Percentiles rank a stretch among this genome's conserved stretches.
These are phyloP conservation scores for Farysia itapuensis DNA, from an alignment of 1,284 basidiomycete genomes.

Conservation along the genomic window DNA sequence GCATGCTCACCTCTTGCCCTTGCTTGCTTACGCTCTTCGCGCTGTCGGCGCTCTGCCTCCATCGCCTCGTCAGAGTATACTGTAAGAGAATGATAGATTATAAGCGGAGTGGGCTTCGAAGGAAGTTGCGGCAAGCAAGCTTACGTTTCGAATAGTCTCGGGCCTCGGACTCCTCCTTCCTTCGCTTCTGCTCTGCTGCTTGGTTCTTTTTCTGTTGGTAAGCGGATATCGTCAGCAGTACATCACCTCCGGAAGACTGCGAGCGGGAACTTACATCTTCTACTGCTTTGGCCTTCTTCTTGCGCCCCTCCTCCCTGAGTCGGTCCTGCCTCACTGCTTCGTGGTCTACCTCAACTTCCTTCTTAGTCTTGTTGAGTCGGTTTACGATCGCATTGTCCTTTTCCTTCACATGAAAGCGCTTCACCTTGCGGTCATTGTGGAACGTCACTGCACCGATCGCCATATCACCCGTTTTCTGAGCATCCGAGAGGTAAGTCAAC, in stretches of 20 bases:
- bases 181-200: constrained; percentile 57
- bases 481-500: too few relatives aligned
- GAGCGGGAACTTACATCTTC: constrained; percentile 26
- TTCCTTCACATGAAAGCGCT: constrained; percentile 72
- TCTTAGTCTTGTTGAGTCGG: constrained; percentile 90
- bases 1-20: constrained; percentile 13
- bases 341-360: constrained; percentile 72
- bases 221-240: background rate
- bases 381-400: constrained; percentile 90
- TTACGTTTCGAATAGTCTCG: constrained; percentile 60
- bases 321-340: constrained; percentile 80
- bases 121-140: too few relatives aligned
- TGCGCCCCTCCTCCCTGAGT: constrained; percentile 27
- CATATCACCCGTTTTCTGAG: constrained; percentile 54
- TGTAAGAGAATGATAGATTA: constrained; percentile 5
- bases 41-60: constrained; percentile 38
- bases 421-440: constrained; percentile 75
- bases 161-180: constrained; percentile 65
- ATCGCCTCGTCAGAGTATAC: constrained; percentile 53
- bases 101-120: too few relatives aligned
- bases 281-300: constrained; percentile 45
- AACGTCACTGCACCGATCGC: constrained; percentile 93
- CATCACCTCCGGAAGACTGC: background rate
- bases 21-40: constrained; percentile 27
- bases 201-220: constrained; percentile 31